Conservation (phyloP, 2,329 filamentous ascomycete species). For the Rutstroemia sp. region DNA sequence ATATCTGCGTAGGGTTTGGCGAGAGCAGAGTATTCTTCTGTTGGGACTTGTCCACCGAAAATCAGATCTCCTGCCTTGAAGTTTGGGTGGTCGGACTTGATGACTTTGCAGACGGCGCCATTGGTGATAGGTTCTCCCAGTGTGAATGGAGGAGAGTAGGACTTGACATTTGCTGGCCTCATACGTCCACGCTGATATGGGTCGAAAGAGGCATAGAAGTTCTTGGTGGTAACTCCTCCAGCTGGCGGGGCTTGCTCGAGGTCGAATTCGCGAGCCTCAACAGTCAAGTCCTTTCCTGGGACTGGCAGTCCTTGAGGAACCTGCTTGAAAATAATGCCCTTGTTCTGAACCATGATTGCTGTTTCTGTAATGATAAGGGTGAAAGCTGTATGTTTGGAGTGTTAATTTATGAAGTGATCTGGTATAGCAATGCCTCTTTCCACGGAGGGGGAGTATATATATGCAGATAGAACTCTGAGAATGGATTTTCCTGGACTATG, state of each 20-base stretch:
- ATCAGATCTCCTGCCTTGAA: slow-evolving; percentile 64
- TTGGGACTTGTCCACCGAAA: slow-evolving; percentile 41
- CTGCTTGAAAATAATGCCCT: slow-evolving; percentile 66
- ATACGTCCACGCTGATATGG: slow-evolving; percentile 80
- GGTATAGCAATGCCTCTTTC: not conserved
- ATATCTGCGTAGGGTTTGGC: slow-evolving; percentile 33
- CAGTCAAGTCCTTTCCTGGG: slow-evolving; percentile 58
- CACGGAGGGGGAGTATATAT: not conserved
- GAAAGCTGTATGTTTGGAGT: not conserved
- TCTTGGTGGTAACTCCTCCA: slow-evolving; percentile 62
- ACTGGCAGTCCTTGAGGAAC: slow-evolving; percentile 60
- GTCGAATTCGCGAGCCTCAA: slow-evolving; percentile 64
- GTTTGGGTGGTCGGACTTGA: slow-evolving; percentile 58
- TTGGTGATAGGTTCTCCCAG: slow-evolving; percentile 59
- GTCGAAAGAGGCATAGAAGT: slow-evolving; percentile 64
- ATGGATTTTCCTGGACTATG: not conserved
- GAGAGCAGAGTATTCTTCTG: slow-evolving; percentile 60
- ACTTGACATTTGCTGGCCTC: slow-evolving; percentile 56
- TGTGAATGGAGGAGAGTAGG: slow-evolving; percentile 58
- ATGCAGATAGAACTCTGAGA: not conserved
- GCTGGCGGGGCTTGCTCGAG: slow-evolving; percentile 49
- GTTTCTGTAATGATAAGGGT: not conserved
- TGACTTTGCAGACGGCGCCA: slow-evolving; percentile 55
- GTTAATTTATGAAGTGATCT: not conserved
- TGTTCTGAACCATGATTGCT: slow-evolving; percentile 51